Conservation (phyloP, 2,329 filamentous ascomycete species). For the Pseudocercospora macadamiae region DNA sequence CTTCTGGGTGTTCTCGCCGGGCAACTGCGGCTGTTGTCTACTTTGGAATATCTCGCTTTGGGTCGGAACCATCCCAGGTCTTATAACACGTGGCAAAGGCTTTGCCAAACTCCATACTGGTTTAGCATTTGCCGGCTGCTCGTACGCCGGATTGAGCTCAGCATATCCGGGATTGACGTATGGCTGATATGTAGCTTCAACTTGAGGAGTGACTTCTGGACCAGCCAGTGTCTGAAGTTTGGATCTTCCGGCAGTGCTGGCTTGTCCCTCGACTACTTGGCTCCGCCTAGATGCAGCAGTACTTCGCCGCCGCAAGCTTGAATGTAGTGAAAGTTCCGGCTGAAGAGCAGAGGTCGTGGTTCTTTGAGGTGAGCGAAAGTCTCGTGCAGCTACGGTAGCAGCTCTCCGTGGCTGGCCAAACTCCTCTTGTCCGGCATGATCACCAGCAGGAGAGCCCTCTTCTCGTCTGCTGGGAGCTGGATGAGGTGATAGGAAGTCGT, state of each 20-base stretch:
- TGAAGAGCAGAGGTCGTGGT: conserved; percentile 13
- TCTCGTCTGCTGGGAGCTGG: conserved; percentile 6
- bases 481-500: conserved; percentile 10
- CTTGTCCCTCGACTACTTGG: conserved; percentile 7
- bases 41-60: conserved; percentile 39
- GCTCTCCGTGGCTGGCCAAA: conserved; percentile 18
- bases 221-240: conserved; percentile 26
- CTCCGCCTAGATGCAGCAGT: conserved; percentile 21
- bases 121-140: conserved; percentile 52
- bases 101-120: conserved; percentile 60
- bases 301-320: conserved; percentile 21
- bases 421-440: conserved; percentile 5
- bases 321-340: conserved; percentile 3
- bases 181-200: conserved; percentile 29
- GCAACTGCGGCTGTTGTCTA: conserved; percentile 25
- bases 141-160: conserved; percentile 58
- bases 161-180: conserved; percentile 56
- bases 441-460: neutral
- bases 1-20: conserved; percentile 29
- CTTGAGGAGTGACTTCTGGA: conserved; percentile 23
- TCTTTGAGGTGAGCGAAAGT: conserved; percentile 14
- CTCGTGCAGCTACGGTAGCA: conserved; percentile 15
- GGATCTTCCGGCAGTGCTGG: conserved; percentile 21
- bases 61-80: conserved; percentile 57
- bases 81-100: conserved; percentile 57